Evolutionary conservation across 2,329 filamentous ascomycete species (phyloP).

Genomic region (Emergomyces africanus): DNA sequence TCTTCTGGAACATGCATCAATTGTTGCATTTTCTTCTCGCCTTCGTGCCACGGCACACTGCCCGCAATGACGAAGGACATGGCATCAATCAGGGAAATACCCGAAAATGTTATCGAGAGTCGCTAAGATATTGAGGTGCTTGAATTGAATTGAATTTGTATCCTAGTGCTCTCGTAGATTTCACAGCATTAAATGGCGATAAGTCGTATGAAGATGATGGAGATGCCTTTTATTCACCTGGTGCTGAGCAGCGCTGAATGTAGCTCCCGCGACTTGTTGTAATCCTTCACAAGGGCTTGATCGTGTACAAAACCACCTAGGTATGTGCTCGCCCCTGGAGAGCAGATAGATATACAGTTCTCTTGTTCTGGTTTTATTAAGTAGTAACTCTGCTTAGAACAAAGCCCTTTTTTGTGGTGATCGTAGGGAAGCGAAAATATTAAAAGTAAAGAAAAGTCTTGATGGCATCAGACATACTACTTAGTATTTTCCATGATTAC

Average conservation of each 20-base stretch:
- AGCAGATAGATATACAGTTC: not conserved
- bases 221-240: not conserved
- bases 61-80: constrained; percentile 16
- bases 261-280: not conserved
- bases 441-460: not conserved
- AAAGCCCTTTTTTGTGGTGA: not conserved
- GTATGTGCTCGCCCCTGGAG: not conserved
- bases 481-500: not conserved
- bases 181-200: not conserved
- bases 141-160: not conserved
- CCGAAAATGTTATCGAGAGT: not conserved
- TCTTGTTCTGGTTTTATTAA: not conserved
- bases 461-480: not conserved
- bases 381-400: not conserved
- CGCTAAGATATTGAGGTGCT: not conserved
- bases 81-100: not conserved
- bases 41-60: constrained; percentile 43
- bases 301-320: not conserved
- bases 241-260: not conserved
- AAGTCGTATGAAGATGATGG: not conserved
- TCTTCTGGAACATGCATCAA: constrained; percentile 45
- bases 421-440: not conserved
- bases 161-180: not conserved
- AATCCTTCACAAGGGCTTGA: not conserved
- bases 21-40: constrained; percentile 53